phyloP scores from a whole-genome alignment of 495 filamentous ascomycete species.

The Usnea hakonensis region DNA sequence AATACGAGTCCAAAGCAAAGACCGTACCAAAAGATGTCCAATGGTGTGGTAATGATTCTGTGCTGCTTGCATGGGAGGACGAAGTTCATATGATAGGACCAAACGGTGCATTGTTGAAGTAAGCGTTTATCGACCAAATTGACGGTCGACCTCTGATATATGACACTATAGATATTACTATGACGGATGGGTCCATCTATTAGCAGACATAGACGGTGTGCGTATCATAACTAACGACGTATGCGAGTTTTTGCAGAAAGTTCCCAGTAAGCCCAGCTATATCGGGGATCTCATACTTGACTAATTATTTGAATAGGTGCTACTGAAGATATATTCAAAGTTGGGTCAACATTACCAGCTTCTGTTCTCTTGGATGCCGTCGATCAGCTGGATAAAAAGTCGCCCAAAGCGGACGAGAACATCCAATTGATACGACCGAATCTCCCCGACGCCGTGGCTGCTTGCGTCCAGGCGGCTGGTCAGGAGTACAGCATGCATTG shows the following conservation, averaged over 20 bases:
- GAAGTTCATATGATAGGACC: conserved; percentile 94
- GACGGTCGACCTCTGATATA: neutral
- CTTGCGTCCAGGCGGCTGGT: conserved; percentile 83
- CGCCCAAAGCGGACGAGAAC: conserved; percentile 94
- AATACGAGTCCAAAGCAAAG: conserved; percentile 80
- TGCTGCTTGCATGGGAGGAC: conserved; percentile 94
- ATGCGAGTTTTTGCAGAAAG: conserved; percentile 92
- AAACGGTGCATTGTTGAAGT: conserved; percentile 65
- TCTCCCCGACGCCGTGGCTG: conserved; percentile 84
- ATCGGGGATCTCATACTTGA: neutral
- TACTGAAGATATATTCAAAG: conserved; percentile 78
- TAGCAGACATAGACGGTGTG: conserved; percentile 84
- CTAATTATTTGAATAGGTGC: conserved; percentile 44
- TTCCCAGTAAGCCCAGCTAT: conserved; percentile 47
- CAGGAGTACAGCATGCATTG: conserved; percentile 83
- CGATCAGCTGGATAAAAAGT: conserved; percentile 84
- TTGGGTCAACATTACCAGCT: conserved; percentile 78
- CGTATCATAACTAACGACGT: conserved; percentile 81
- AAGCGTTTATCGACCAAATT: conserved; percentile 15
- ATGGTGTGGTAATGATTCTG: conserved; percentile 95
- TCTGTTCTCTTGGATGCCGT: conserved; percentile 89
- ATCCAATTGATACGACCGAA: conserved; percentile 85
- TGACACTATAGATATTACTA: conserved; percentile 65
- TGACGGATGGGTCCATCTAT: conserved; percentile 79
- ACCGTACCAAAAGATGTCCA: conserved; percentile 81